phyloP scores from a whole-genome alignment of 148 eudicot genomes.

The Silene uniflora region DNA sequence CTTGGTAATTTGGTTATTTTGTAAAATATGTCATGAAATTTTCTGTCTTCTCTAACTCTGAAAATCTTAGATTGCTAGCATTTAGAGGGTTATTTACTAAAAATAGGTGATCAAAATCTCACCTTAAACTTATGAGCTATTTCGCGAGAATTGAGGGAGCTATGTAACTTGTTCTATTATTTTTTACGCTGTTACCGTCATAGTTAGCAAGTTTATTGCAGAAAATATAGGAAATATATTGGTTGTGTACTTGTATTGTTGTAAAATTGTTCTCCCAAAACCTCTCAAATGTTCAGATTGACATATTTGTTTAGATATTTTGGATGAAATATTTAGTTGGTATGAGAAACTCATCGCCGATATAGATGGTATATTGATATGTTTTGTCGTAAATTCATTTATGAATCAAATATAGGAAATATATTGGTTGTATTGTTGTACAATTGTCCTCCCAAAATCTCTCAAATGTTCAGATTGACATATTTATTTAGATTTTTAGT shows the following conservation, averaged over 20 bases:
- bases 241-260: neutral
- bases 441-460: conserved; percentile 4
- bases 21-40: conserved; percentile 13
- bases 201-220: conserved; percentile 10
- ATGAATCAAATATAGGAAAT: conserved; percentile 24
- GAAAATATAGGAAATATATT: conserved; percentile 18
- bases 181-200: neutral
- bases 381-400: no score
- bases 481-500: no score
- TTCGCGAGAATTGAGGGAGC: conserved; percentile 5
- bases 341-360: no score
- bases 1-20: conserved; percentile 1
- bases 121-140: neutral
- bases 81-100: conserved; percentile 23
- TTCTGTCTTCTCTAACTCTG: conserved; percentile 12
- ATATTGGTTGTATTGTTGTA: neutral
- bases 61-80: conserved; percentile 17
- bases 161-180: neutral
- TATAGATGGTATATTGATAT: no score
- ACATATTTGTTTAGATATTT: neutral
- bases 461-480: neutral
- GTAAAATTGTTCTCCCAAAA: neutral
- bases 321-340: neutral
- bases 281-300: neutral
- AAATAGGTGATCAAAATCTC: conserved; percentile 16